A percentile compares a stretch with the other conserved stretches of the same genome.
Evolutionary conservation across 169 alveolate genomes (phyloP).

Genomic region (Cryptosporidium canis): DNA sequence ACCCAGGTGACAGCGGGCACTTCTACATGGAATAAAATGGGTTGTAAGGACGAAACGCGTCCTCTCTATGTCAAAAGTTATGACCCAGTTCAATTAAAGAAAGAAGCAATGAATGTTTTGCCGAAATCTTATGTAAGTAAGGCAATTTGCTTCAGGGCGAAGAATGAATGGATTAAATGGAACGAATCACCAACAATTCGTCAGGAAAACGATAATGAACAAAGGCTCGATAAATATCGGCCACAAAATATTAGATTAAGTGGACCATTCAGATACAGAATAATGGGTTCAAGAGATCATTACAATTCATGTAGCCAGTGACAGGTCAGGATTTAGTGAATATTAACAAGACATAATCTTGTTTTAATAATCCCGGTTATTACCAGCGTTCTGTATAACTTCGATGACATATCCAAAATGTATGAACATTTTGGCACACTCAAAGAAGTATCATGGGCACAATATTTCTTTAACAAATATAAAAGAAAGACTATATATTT

Average conservation of each 20-base stretch:
- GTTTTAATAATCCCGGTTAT: constrained; percentile 4
- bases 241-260: neutral
- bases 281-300: neutral
- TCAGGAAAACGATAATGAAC: too few relatives aligned
- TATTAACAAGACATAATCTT: constrained; percentile 58
- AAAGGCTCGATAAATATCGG: neutral
- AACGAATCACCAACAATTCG: too few relatives aligned
- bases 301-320: constrained; percentile 34
- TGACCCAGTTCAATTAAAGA: too few relatives aligned
- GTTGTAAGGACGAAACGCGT: too few relatives aligned
- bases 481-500: too few relatives aligned
- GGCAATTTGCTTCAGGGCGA: neutral
- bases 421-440: neutral
- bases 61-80: too few relatives aligned
- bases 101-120: too few relatives aligned
- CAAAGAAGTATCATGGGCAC: neutral
- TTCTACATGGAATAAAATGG: too few relatives aligned
- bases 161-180: neutral
- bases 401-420: neutral
- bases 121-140: too few relatives aligned
- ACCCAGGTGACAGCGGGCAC: too few relatives aligned
- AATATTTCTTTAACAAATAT: too few relatives aligned
- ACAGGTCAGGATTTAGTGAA: constrained; percentile 47
- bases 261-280: neutral
- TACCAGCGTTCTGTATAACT: constrained; percentile 56